Evolutionary conservation across 108 stramenopile species (phyloP), one percentile per base, ranked within the genome.

Genomic region (Tribonema minus): DNA sequence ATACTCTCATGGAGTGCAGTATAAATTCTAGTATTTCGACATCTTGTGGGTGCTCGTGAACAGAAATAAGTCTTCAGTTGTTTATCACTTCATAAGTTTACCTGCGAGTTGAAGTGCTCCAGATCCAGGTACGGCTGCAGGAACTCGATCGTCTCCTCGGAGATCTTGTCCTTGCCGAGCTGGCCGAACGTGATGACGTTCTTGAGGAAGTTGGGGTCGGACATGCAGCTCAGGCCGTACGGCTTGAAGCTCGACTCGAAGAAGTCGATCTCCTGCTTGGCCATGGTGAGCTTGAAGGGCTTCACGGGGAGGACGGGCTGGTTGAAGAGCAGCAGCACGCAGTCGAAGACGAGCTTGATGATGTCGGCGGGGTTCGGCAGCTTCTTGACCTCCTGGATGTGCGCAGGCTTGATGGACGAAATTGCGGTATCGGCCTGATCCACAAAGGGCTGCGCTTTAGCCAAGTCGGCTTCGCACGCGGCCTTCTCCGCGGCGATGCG

Each of bases 131-230:
- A 93, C 0, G 90, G 90, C 23, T 82, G 81, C n/a, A 94, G 70
- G 60, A 94, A 88, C 81, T 94, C 94, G 40, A 94, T 88, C 6
- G 92, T 93, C 81, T 94, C 94, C 77, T 94, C 92, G 71, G 92
- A 93, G 80, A 93, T 93, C 38, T 85, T 73, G 82, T 92, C 91
- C 68, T 92, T 92, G 1, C 92, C 92, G 27, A 84, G 76, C 68
- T 84, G 83, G 41, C 90, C 91, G 82, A 94, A 94, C n/a, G n/a
- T n/a, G 58, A 89, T 68, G 2, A 94, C 70, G 70, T 90, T 86
- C 61, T 80, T 85, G 38, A 93, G 67, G 85, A 94, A 94, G 68
- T 82, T 84, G 2, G 91, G 85, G 72, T 88, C 89, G 82, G 85
- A 86, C 88, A 94, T 88, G 88, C 92, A 87, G 36, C 69, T 77